These are phyloP conservation scores for Backusella australiensis DNA, from an alignment of 192 early-diverging fungal species.

Conservation along the genomic window DNA sequence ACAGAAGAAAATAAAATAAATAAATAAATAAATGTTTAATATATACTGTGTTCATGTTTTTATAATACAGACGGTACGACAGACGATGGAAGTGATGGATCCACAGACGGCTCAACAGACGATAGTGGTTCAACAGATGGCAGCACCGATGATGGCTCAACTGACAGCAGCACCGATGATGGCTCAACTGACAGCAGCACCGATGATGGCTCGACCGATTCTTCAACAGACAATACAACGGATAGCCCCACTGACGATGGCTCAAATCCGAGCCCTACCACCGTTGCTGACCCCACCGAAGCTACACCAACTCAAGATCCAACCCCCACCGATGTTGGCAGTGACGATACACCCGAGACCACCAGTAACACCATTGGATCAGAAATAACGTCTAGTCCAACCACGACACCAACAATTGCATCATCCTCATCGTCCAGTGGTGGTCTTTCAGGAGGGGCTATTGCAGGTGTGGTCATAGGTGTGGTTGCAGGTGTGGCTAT, in stretches of 20 bases:
- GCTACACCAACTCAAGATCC: neutral
- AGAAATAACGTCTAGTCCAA: neutral
- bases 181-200: neutral
- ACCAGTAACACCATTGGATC: neutral
- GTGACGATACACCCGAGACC: neutral
- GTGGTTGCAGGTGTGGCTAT: conserved; percentile 22
- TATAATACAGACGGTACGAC: neutral
- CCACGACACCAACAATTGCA: neutral
- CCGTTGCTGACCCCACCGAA: neutral
- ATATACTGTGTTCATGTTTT: neutral
- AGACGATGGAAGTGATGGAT: neutral
- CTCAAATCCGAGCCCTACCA: neutral
- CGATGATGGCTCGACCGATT: neutral
- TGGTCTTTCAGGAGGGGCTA: conserved; percentile 10
- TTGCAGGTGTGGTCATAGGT: conserved; percentile 29
- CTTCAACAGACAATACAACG: neutral
- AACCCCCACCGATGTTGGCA: neutral
- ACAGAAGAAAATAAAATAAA: neutral
- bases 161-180: neutral
- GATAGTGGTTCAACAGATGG: neutral
- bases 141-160: neutral
- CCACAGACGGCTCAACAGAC: neutral
- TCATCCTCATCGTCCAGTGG: neutral
- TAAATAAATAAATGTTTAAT: neutral
- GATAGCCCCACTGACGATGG: neutral